A percentile compares a stretch with the other conserved stretches of the same genome.
Conservation (phyloP, 2,329 filamentous ascomycete species). For the Fusarium anthophilum region DNA sequence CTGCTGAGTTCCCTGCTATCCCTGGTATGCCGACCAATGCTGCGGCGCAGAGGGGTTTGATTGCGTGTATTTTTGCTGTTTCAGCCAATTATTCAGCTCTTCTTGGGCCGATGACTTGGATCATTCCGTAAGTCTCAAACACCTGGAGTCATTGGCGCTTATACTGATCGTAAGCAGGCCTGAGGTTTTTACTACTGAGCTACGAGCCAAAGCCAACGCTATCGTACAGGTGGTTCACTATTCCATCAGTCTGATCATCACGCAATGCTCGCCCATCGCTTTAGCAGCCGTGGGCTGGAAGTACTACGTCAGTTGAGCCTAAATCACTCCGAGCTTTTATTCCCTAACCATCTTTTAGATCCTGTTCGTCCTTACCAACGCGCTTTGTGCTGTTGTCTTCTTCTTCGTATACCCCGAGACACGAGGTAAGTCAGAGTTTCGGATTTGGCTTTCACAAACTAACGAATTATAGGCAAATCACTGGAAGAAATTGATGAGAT, state of each 20-base stretch:
- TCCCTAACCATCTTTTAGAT: conserved; percentile 39
- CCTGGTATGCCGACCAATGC: conserved; percentile 50
- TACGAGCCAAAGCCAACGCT: conserved; percentile 53
- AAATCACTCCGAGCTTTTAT: fast-evolving
- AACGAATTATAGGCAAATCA: conserved; percentile 47
- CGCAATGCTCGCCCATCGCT: conserved; percentile 53
- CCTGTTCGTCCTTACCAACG: conserved; percentile 52
- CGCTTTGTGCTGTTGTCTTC: conserved; percentile 49
- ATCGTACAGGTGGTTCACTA: conserved; percentile 54
- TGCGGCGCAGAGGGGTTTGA: conserved; percentile 50
- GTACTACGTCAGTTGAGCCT: conserved; percentile 46
- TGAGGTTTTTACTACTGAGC: conserved; percentile 53
- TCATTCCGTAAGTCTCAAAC: conserved; percentile 48
- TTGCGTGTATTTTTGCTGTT: conserved; percentile 51
- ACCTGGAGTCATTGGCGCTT: too few relatives aligned
- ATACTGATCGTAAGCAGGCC: conserved; percentile 38
- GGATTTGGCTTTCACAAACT: fast-evolving
- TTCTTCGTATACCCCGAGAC: conserved; percentile 51
- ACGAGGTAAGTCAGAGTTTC: conserved; percentile 37
- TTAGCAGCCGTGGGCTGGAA: conserved; percentile 52
- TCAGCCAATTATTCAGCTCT: conserved; percentile 50
- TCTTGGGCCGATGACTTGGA: conserved; percentile 54
- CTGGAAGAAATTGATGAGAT: conserved; percentile 53
- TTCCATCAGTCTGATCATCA: conserved; percentile 52
- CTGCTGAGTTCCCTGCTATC: conserved; percentile 48